Percentiles rank a stretch among this genome's conserved stretches.
Conservation (phyloP, 192 early-diverging fungal genomes). For the Backusella australiensis region DNA sequence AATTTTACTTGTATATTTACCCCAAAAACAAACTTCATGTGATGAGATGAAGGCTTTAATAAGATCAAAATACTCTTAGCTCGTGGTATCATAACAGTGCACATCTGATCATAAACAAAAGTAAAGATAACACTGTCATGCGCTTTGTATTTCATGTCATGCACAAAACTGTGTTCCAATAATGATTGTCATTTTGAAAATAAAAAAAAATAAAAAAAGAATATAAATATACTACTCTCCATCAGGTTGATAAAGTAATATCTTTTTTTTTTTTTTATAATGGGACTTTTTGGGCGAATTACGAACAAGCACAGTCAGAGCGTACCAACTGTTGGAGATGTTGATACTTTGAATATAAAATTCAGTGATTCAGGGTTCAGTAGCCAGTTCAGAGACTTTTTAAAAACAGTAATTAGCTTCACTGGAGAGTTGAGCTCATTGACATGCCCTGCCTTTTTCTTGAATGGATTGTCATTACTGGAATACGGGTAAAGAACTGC, state of each 20-base stretch:
- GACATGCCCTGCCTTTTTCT: conserved; percentile 77
- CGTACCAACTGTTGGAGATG: conserved; percentile 20
- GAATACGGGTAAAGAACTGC: conserved; percentile 63
- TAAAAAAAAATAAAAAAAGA: neutral
- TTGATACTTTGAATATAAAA: conserved; percentile 32
- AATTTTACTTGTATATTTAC: neutral
- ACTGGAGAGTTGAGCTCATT: conserved; percentile 79
- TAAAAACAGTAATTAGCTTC: conserved; percentile 68
- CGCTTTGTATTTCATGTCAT: neutral
- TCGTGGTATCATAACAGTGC: neutral
- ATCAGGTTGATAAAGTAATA: neutral
- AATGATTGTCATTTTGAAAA: neutral
- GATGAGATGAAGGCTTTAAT: neutral
- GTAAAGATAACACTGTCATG: neutral
- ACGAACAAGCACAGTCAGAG: neutral
- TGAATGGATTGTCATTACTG: conserved; percentile 76
- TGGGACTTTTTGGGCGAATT: neutral
- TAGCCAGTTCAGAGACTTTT: conserved; percentile 45
- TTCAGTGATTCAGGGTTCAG: conserved; percentile 20
- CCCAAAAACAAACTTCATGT: neutral
- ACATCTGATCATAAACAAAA: conserved; percentile 1
- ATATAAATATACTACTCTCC: neutral
- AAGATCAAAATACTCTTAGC: neutral
- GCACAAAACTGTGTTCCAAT: neutral
- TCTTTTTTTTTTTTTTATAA: neutral